Conservation (phyloP, 2,329 filamentous ascomycete species). For the Aspergillus clavatus region DNA sequence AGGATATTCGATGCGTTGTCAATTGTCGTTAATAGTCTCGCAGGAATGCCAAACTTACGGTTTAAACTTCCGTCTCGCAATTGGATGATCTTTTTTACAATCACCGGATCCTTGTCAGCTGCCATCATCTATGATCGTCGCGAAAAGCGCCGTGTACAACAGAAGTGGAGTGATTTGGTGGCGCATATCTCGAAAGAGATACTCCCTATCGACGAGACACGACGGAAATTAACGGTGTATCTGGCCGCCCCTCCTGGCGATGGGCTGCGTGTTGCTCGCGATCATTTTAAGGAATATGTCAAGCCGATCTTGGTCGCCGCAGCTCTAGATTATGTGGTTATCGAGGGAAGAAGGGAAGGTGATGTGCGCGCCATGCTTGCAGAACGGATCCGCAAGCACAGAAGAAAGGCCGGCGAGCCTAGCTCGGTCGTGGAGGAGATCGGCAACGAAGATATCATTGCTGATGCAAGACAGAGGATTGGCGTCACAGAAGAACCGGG, state of each 20-base stretch:
- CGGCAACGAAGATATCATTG: slow-evolving; percentile 58
- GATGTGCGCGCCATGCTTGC: slow-evolving; percentile 83
- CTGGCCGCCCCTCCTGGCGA: slow-evolving; percentile 83
- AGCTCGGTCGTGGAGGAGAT: slow-evolving; percentile 37
- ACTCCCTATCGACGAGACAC: slow-evolving; percentile 66
- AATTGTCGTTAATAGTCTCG: not conserved
- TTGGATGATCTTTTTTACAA: slow-evolving; percentile 89
- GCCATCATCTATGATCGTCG: slow-evolving; percentile 88
- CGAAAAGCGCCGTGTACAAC: slow-evolving; percentile 77
- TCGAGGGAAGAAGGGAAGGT: slow-evolving; percentile 88
- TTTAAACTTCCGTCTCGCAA: slow-evolving; percentile 87
- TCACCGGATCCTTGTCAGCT: slow-evolving; percentile 71
- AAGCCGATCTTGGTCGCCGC: slow-evolving; percentile 88
- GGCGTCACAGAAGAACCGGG: slow-evolving; percentile 69
- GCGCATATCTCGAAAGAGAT: slow-evolving; percentile 76
- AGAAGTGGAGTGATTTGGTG: slow-evolving; percentile 81
- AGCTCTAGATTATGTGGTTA: slow-evolving; percentile 91
- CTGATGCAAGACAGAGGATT: slow-evolving; percentile 59
- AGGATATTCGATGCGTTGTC: not conserved
- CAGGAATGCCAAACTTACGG: slow-evolving; percentile 77
- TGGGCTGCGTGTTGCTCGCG: slow-evolving; percentile 74
- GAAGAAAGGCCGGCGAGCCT: slow-evolving; percentile 59
- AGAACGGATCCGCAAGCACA: slow-evolving; percentile 68
- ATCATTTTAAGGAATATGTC: slow-evolving; percentile 93
- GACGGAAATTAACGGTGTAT: slow-evolving; percentile 80